phyloP scores from a whole-genome alignment of 225 moss, liverwort and hornwort species.

The Pseudisothecium myosuroides region DNA sequence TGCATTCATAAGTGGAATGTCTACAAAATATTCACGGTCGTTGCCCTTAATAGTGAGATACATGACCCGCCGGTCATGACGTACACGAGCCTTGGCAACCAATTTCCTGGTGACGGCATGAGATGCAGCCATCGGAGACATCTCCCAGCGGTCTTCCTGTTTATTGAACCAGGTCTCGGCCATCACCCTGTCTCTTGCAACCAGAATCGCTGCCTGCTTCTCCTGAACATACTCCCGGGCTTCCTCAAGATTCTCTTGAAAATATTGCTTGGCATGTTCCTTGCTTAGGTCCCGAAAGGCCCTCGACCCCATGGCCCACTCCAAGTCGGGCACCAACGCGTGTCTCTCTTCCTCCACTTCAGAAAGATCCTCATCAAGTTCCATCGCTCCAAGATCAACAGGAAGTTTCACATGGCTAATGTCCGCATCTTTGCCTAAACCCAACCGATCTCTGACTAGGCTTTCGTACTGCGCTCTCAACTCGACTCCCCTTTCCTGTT shows the following conservation, averaged over 20 bases:
- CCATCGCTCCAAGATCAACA: conserved; percentile 4
- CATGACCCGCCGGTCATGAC: conserved; percentile 75
- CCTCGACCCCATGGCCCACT: conserved; percentile 38
- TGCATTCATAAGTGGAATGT: conserved; percentile 51
- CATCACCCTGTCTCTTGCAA: conserved; percentile 82
- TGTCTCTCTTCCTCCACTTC: background rate
- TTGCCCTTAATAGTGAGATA: conserved; percentile 80
- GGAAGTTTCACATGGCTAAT: conserved; percentile 30
- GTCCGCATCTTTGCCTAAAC: conserved; percentile 25
- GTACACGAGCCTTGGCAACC: conserved; percentile 68
- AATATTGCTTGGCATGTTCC: conserved; percentile 25
- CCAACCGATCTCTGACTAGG: conserved; percentile 37
- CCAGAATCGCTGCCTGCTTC: conserved; percentile 56
- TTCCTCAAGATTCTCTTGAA: conserved; percentile 36
- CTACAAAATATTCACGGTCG: conserved; percentile 71
- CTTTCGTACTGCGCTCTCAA: conserved; percentile 35
- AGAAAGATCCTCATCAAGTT: conserved; percentile 1
- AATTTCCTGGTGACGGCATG: conserved; percentile 67
- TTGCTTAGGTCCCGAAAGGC: conserved; percentile 25
- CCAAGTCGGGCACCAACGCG: background rate
- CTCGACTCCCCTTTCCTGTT: conserved; percentile 38
- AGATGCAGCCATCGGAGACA: conserved; percentile 68
- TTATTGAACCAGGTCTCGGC: conserved; percentile 78
- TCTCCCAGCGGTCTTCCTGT: conserved; percentile 68
- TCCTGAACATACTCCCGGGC: conserved; percentile 25